Conservation (phyloP, 176 grass and related monocot genomes). For the Zoysia pacifica region DNA sequence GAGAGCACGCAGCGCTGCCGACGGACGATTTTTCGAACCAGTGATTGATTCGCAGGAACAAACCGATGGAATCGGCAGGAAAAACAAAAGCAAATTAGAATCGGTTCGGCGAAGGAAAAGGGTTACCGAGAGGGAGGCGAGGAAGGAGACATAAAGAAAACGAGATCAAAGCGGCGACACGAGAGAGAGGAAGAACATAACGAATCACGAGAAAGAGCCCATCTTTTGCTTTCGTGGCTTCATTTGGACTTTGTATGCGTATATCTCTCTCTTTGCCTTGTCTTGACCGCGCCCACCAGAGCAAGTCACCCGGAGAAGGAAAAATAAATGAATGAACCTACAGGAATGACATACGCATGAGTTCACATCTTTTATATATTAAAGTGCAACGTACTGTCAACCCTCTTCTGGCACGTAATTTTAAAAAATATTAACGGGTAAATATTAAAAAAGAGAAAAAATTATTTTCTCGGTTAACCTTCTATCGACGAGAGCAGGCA, state of each 20-base stretch:
- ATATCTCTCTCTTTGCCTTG: no score
- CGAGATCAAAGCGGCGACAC: conserved; percentile 14
- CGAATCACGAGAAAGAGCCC: conserved; percentile 91
- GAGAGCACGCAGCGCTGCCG: not conserved
- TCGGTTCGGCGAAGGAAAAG: not conserved
- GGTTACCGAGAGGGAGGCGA: not conserved
- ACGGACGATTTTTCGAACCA: conserved; percentile 38
- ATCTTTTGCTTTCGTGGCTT: conserved; percentile 79
- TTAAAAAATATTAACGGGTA: no score
- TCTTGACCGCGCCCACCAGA: conserved; percentile 40
- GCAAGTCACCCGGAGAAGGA: conserved; percentile 9
- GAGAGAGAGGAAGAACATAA: conserved; percentile 42
- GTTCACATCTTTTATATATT: no score
- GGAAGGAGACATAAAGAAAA: not conserved
- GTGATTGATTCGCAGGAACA: conserved; percentile 41
- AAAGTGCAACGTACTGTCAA: no score
- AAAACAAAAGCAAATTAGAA: conserved; percentile 52
- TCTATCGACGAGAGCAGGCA: no score
- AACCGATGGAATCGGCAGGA: conserved; percentile 47
- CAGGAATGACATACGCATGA: not conserved
- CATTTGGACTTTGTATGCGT: conserved; percentile 64
- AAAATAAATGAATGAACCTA: not conserved
- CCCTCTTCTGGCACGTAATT: no score
- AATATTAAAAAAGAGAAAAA: no score
- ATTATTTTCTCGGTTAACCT: no score